Evolutionary conservation across 331 rosid species (phyloP), one percentile per base, ranked within the genome.

Genomic region (Pyracantha coccinea): DNA sequence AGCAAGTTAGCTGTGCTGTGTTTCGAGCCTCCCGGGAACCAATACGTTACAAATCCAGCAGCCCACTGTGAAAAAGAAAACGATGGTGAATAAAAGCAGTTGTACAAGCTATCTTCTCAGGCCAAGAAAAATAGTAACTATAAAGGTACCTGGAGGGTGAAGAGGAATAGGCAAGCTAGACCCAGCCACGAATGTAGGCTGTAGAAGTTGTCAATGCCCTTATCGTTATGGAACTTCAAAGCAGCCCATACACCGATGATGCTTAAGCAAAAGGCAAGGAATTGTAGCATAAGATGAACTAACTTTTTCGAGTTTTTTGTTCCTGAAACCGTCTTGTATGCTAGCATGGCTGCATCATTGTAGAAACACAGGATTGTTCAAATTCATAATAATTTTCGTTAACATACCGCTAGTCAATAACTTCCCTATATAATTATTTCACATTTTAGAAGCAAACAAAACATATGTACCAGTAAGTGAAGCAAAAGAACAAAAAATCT

Each of bases 121-220:
- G 55, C 0, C 9, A 79, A 38, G 69, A 58, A 77, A 60, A 71
- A 32, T 12, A 72, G 54, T 38, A 59, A 66, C 47, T 5, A 55
- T 7, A 21, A 57, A 71, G 50, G 57, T 76, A 95, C 98, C 98
- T 95, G 99, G 81, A 90, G 78, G 82, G 75, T 75, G 73, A 95
- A 95, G 59, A 95, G 84, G 83, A 89, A 66, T 38, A 95, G 80
- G 78, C 97, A 95, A 14, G 91, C 86, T 73, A 95, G 83, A 81
- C 99, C 99, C 77, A 95, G 68, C 99, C 98, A 95, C 3, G 99
- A 95, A 76, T 95, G 99, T 72, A 92, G 83, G 85, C 99, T 95
- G 88, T 95, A 95, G 85, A 95, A 95, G 72, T 95, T 95, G 77
- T 92, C 99, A 70, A 95, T 95, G 69, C 99, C 97, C 80, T 86